These are phyloP conservation scores for Colletotrichum tofieldiae DNA, from an alignment of 2,329 filamentous ascomycete species.

Conservation along the genomic window DNA sequence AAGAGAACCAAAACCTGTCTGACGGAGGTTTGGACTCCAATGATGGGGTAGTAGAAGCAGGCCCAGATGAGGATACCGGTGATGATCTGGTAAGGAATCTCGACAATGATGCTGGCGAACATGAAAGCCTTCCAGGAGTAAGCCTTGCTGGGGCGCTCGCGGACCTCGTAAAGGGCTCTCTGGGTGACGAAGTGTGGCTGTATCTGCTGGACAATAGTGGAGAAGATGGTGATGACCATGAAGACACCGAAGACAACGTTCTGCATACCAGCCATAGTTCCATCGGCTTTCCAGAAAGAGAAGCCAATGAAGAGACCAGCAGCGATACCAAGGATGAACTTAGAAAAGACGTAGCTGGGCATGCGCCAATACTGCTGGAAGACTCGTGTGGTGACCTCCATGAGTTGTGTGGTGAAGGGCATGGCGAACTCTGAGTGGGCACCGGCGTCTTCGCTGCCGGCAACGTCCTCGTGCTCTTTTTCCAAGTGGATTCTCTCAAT, in stretches of 20 bases:
- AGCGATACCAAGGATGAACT: slow-evolving; percentile 72
- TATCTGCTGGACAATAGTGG: slow-evolving; percentile 78
- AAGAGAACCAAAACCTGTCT: slow-evolving; percentile 78
- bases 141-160: slow-evolving; percentile 80
- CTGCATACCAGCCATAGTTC: slow-evolving; percentile 78
- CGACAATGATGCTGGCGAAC: slow-evolving; percentile 79
- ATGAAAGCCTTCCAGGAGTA: slow-evolving; percentile 85
- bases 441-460: slow-evolving; percentile 41
- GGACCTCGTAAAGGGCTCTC: slow-evolving; percentile 82
- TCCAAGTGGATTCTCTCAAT: slow-evolving; percentile 75
- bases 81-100: slow-evolving; percentile 80
- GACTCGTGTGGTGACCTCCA: slow-evolving; percentile 76
- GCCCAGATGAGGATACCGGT: slow-evolving; percentile 75
- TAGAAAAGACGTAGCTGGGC: slow-evolving; percentile 84
- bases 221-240: slow-evolving; percentile 83
- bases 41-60: slow-evolving; percentile 78
- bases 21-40: slow-evolving; percentile 64
- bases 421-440: slow-evolving; percentile 81
- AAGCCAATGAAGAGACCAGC: slow-evolving; percentile 82
- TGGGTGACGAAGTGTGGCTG: slow-evolving; percentile 85
- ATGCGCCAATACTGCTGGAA: slow-evolving; percentile 90
- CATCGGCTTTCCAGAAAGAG: slow-evolving; percentile 73
- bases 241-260: slow-evolving; percentile 83
- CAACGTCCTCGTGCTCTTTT: slow-evolving; percentile 49
- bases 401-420: slow-evolving; percentile 77